These are phyloP conservation scores for Dactylellina cionopaga DNA, from an alignment of 2,329 filamentous ascomycete genomes.

Conservation along the genomic window DNA sequence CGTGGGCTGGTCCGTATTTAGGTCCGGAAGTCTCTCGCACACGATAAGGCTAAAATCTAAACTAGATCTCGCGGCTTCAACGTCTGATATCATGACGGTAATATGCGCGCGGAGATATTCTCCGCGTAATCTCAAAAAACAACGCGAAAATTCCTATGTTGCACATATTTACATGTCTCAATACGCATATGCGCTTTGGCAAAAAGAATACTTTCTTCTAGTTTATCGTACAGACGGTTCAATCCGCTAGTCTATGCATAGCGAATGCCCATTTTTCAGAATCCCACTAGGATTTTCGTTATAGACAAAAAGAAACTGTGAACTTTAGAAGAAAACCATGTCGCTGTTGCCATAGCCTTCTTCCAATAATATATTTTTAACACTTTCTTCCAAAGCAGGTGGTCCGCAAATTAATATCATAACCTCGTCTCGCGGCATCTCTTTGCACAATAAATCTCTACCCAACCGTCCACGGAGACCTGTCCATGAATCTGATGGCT, in stretches of 20 bases:
- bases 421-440: conserved; percentile 65
- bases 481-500: conserved; percentile 71
- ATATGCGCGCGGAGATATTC: conserved; percentile 41
- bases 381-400: conserved; percentile 75
- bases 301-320: neutral
- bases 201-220: too few relatives aligned
- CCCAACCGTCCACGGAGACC: conserved; percentile 76
- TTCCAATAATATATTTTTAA: conserved; percentile 67
- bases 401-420: conserved; percentile 85
- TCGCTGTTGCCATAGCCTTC: conserved; percentile 78
- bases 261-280: too few relatives aligned
- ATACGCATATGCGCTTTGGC: too few relatives aligned
- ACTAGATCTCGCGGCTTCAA: neutral
- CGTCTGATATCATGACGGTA: neutral
- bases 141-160: too few relatives aligned
- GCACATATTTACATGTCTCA: too few relatives aligned
- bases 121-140: conserved; percentile 18
- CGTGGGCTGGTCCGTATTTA: too few relatives aligned
- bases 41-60: conserved; percentile 32
- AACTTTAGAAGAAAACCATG: conserved; percentile 76
- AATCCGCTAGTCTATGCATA: too few relatives aligned
- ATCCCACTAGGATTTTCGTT: too few relatives aligned
- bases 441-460: conserved; percentile 69
- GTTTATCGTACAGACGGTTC: too few relatives aligned
- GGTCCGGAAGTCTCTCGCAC: neutral